phyloP scores from a whole-genome alignment of 805 yeast genomes.

The Cyberlindnera suaveolens region DNA sequence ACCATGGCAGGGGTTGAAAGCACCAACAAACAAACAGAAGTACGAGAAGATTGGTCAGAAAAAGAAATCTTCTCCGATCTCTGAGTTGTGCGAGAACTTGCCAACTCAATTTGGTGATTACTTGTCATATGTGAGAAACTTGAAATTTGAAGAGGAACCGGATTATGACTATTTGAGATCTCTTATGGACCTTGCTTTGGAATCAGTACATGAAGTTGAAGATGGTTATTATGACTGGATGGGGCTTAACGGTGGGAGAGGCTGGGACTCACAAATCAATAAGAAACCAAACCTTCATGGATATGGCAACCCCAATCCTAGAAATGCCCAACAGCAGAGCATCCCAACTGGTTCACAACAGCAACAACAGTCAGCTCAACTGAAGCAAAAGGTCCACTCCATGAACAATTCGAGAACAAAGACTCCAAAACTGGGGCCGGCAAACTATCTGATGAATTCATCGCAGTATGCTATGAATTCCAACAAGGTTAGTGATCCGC shows the following conservation, averaged over 20 bases:
- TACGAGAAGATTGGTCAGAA: slow-evolving; percentile 97
- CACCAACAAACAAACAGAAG: slow-evolving; percentile 95
- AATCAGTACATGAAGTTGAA: slow-evolving; percentile 58
- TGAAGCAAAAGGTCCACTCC: slow-evolving; percentile 24
- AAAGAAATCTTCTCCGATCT: slow-evolving; percentile 82
- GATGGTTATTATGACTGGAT: slow-evolving; percentile 98
- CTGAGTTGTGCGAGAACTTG: slow-evolving; percentile 62
- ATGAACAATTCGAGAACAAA: slow-evolving; percentile 23
- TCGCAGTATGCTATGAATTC: slow-evolving; percentile 23
- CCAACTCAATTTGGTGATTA: slow-evolving; percentile 94
- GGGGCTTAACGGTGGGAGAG: slow-evolving; percentile 90
- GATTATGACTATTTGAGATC: slow-evolving; percentile 84
- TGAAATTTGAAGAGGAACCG: slow-evolving; percentile 90
- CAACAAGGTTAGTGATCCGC: slow-evolving; percentile 19
- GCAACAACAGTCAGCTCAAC: slow-evolving; percentile 11
- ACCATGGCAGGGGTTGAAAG: slow-evolving; percentile 99
- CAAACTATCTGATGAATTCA: slow-evolving; percentile 21
- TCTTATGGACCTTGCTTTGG: slow-evolving; percentile 71
- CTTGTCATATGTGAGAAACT: slow-evolving; percentile 78
- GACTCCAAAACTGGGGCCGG: slow-evolving; percentile 20
- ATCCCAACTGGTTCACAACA: slow-evolving; percentile 3
- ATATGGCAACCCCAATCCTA: slow-evolving; percentile 89
- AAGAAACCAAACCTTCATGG: slow-evolving; percentile 94
- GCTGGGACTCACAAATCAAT: slow-evolving; percentile 88
- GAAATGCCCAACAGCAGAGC: slow-evolving; percentile 8